These are phyloP conservation scores for Xerocomus nothofagi DNA, from an alignment of 1,284 basidiomycete species.

Conservation along the genomic window DNA sequence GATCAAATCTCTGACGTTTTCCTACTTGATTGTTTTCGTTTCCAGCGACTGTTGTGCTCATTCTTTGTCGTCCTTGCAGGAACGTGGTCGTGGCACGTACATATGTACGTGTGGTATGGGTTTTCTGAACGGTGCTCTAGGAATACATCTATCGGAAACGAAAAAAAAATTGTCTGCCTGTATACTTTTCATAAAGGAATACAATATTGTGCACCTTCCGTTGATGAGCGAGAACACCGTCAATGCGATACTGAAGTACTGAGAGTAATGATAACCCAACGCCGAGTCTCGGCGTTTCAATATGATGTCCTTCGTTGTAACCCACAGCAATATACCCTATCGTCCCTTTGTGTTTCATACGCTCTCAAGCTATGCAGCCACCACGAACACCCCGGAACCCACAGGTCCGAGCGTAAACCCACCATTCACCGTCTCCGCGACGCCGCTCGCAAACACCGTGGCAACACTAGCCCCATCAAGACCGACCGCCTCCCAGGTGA, in stretches of 20 bases:
- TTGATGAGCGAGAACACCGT: background rate
- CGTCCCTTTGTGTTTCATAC: background rate
- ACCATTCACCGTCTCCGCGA: background rate
- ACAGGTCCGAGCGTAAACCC: constrained; percentile 28
- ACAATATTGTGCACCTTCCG: too few species aligned
- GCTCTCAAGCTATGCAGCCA: background rate
- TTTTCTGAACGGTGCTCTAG: background rate
- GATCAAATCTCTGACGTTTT: constrained; percentile 38
- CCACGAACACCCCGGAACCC: constrained; percentile 21
- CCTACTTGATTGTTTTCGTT: background rate
- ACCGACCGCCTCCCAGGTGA: constrained; percentile 24
- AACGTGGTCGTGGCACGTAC: too few species aligned
- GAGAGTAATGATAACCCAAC: too few species aligned
- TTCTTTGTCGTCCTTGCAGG: background rate
- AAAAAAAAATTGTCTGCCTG: background rate
- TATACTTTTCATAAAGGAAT: background rate
- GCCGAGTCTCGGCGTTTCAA: too few species aligned
- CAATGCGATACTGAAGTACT: too few species aligned
- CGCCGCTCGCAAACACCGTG: constrained; percentile 21
- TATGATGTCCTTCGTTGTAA: too few species aligned
- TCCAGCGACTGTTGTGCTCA: background rate
- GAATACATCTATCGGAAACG: background rate
- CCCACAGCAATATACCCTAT: too few species aligned
- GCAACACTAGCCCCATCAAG: constrained; percentile 1
- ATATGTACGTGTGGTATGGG: background rate